Evolutionary conservation across 2,329 filamentous ascomycete genomes (phyloP).

Genomic region (Nannizziopsis arthrosporioides): DNA sequence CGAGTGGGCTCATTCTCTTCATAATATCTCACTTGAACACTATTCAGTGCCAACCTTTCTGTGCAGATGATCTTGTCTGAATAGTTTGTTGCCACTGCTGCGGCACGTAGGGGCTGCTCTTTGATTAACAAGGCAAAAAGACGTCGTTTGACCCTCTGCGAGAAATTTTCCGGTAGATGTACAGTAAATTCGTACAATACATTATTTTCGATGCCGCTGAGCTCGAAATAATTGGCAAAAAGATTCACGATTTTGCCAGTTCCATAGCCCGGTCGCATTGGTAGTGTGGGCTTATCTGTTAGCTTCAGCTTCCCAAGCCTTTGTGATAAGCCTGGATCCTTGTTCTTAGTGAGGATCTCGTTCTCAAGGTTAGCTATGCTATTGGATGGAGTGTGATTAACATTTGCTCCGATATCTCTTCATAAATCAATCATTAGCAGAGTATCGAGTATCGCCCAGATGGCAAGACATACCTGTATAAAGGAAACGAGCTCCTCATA

Average conservation of each 20-base stretch:
- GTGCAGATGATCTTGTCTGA: conserved; percentile 28
- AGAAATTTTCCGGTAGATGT: conserved; percentile 19
- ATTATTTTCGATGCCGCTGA: conserved; percentile 24
- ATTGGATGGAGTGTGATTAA: conserved; percentile 2
- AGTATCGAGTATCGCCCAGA: not conserved
- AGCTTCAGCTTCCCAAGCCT: conserved; percentile 16
- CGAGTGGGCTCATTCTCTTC: conserved; percentile 23
- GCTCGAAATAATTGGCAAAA: conserved; percentile 31
- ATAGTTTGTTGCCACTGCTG: conserved; percentile 31
- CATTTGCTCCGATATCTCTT: not conserved
- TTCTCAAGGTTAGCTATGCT: conserved; percentile 7
- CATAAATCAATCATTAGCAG: not conserved
- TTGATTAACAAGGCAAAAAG: conserved; percentile 39
- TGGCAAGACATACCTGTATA: conserved; percentile 2
- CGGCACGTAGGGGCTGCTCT: conserved; percentile 19
- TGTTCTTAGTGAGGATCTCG: conserved; percentile 2
- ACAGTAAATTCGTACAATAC: conserved; percentile 34
- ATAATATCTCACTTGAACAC: conserved; percentile 24
- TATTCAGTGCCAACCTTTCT: conserved; percentile 16
- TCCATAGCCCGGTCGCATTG: conserved; percentile 28
- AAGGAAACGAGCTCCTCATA: not conserved
- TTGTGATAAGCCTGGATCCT: conserved; percentile 3
- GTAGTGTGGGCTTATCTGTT: not conserved
- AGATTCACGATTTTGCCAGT: conserved; percentile 24
- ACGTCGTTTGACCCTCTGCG: conserved; percentile 36